A percentile compares a stretch with the other conserved stretches of the same genome.
Evolutionary conservation across 129 eudicot species (phyloP).

Genomic region (Pulicaria dysenterica): DNA sequence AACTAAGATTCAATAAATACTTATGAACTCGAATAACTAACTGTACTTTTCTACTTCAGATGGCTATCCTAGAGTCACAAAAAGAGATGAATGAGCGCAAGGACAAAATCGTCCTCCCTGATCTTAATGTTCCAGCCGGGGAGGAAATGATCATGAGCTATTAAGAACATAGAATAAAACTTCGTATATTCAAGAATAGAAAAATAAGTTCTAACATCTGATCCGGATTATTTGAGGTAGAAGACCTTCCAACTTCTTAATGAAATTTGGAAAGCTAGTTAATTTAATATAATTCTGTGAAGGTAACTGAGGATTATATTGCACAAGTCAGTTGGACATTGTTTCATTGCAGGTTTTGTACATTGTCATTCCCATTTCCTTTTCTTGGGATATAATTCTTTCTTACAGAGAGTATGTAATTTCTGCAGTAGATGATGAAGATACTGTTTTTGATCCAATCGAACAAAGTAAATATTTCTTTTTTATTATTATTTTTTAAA

Average conservation of each 20-base stretch:
- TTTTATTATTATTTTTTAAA: no score
- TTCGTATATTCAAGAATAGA: constrained; percentile 33
- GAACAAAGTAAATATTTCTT: background rate
- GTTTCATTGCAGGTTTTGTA: constrained; percentile 32
- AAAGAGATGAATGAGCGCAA: constrained; percentile 2
- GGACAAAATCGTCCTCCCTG: constrained; percentile 37
- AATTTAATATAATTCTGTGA: constrained; percentile 27
- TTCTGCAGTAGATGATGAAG: constrained; percentile 9
- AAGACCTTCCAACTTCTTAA: constrained; percentile 16
- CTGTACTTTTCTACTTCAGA: constrained; percentile 21
- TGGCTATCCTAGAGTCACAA: constrained; percentile 25
- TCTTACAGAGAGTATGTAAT: constrained; percentile 25
- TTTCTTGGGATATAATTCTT: constrained; percentile 17
- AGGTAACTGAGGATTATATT: constrained; percentile 21
- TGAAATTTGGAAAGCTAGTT: constrained; percentile 32
- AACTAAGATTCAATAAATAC: background rate
- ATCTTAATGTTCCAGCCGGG: constrained; percentile 40
- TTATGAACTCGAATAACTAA: background rate
- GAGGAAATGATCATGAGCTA: constrained; percentile 39
- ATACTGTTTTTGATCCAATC: constrained; percentile 9
- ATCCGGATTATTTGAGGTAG: constrained; percentile 16
- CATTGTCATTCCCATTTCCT: constrained; percentile 16
- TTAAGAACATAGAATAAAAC: constrained; percentile 32
- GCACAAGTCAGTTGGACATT: constrained; percentile 28
- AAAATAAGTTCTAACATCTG: constrained; percentile 37